Evolutionary conservation across 371 early-diverging fungal genomes (phyloP).

Genomic region (Mucor saturninus): DNA sequence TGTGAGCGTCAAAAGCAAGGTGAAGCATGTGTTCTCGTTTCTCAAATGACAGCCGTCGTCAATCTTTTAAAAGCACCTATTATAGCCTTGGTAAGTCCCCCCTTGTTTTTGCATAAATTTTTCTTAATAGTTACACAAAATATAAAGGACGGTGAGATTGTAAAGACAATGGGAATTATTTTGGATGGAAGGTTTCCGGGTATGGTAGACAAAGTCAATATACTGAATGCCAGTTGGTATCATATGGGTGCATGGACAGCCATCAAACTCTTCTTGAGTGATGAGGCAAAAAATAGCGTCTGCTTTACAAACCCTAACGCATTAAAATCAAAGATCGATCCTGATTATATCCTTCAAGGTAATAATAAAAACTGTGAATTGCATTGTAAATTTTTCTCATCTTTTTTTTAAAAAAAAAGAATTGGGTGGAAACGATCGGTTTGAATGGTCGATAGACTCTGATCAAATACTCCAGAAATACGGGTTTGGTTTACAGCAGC

Average conservation of each 20-base stretch:
- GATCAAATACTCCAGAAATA: conserved; percentile 41
- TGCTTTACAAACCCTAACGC: conserved; percentile 38
- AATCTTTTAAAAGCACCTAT: conserved; percentile 49
- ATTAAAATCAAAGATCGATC: conserved; percentile 27
- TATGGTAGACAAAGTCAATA: conserved; percentile 39
- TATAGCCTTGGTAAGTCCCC: conserved; percentile 39
- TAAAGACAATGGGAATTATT: conserved; percentile 32
- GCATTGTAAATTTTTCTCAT: neutral
- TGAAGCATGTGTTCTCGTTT: conserved; percentile 30
- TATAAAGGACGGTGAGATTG: conserved; percentile 31
- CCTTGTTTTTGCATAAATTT: neutral
- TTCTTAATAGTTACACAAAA: conserved; percentile 9
- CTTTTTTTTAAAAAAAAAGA: conserved; percentile 17
- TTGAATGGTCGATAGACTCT: conserved; percentile 40
- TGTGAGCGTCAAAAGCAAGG: conserved; percentile 18
- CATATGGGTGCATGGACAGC: conserved; percentile 55
- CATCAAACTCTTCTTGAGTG: conserved; percentile 40
- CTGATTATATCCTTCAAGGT: conserved; percentile 37
- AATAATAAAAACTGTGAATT: neutral
- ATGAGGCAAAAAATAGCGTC: conserved; percentile 41
- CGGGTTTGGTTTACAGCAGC: conserved; percentile 17
- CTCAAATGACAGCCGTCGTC: conserved; percentile 42
- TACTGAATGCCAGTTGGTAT: conserved; percentile 55
- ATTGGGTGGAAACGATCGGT: conserved; percentile 40
- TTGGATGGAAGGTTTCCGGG: conserved; percentile 42